A percentile compares a stretch with the other conserved stretches of the same genome.
These are phyloP conservation scores for Fraxinus angustifolia DNA, from an alignment of 305 asterid species.

Conservation along the genomic window DNA sequence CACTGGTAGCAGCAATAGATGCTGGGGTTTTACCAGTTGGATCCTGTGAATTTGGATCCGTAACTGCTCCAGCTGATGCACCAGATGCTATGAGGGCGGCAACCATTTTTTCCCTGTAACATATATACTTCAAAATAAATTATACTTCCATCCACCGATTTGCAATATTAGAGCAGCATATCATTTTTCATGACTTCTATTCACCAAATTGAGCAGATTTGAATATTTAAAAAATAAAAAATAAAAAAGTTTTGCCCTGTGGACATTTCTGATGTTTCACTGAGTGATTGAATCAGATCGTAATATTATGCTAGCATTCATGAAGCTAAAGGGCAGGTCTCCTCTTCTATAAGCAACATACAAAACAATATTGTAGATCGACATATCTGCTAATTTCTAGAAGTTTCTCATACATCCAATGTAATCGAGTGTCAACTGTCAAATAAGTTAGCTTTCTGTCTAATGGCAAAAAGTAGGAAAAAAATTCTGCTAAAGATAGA, in stretches of 20 bases:
- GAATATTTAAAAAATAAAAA: background rate
- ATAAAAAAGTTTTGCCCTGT: background rate
- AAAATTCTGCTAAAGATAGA: background rate
- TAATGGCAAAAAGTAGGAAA: background rate
- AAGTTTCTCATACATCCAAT: background rate
- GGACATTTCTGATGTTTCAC: background rate
- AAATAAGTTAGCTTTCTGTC: background rate
- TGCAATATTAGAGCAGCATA: background rate
- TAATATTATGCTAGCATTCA: background rate
- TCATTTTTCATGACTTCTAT: background rate
- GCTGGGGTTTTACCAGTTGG: constrained; percentile 84
- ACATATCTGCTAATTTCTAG: background rate
- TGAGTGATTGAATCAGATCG: background rate
- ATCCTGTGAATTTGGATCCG: constrained; percentile 77
- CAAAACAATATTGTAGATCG: background rate
- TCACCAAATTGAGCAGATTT: background rate
- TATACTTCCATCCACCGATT: background rate
- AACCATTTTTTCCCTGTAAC: constrained; percentile 88
- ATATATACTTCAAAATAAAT: constrained; percentile 11
- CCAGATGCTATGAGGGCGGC: constrained; percentile 94
- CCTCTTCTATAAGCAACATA: background rate
- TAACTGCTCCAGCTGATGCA: constrained; percentile 89
- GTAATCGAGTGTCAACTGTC: background rate
- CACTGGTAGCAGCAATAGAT: constrained; percentile 61
- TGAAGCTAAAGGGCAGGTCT: background rate